Evolutionary conservation across 148 eudicot genomes (phyloP).

Genomic region (Silene conica): DNA sequence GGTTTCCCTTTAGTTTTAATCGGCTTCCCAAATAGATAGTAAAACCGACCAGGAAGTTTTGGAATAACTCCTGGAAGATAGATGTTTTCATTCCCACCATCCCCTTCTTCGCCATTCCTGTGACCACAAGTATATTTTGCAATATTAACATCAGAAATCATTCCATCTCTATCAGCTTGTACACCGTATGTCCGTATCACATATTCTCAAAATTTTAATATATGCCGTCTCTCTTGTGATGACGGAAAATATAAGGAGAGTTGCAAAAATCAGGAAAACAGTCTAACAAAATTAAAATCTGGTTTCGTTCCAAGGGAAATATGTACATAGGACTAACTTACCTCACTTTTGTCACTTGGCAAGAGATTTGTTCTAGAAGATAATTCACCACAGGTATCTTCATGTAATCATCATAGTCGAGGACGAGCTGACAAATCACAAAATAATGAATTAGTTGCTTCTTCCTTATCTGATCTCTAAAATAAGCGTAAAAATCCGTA

Average conservation of each 20-base stretch:
- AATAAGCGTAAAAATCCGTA: too few relatives aligned
- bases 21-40: slow-evolving; percentile 73
- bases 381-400: slow-evolving; percentile 58
- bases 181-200: not conserved
- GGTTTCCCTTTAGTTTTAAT: slow-evolving; percentile 58
- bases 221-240: too few relatives aligned
- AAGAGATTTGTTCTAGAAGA: slow-evolving; percentile 27
- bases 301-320: not conserved
- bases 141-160: not conserved
- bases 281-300: not conserved
- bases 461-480: too few relatives aligned
- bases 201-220: not conserved
- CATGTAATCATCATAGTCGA: slow-evolving; percentile 74
- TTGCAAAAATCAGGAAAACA: not conserved
- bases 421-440: slow-evolving; percentile 51
- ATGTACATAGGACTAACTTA: slow-evolving; percentile 13
- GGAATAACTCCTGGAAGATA: slow-evolving; percentile 40
- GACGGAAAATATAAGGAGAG: not conserved
- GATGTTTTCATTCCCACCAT: not conserved
- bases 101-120: slow-evolving; percentile 7
- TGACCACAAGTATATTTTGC: not conserved
- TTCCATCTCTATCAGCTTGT: not conserved
- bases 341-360: slow-evolving; percentile 44
- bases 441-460: slow-evolving; percentile 7
- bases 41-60: slow-evolving; percentile 76